Evolutionary conservation across 768 basidiomycete genomes (phyloP).

Genomic region (Panus rudis): DNA sequence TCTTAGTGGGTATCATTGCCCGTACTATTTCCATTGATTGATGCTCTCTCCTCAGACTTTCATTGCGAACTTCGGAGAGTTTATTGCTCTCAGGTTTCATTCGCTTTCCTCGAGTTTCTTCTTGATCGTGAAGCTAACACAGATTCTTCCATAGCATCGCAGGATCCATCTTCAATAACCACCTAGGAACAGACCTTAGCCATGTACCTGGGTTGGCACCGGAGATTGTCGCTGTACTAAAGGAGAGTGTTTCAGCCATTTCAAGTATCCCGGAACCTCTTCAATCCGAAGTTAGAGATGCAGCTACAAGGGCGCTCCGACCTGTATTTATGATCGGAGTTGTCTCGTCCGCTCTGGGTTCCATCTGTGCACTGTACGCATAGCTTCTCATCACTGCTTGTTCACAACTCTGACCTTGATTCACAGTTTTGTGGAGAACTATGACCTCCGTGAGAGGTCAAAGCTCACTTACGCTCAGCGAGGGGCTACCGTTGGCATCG

Average conservation of each 20-base stretch:
- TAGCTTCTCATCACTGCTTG: too few species aligned
- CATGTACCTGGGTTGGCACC: neutral
- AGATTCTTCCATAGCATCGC: neutral
- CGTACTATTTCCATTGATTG: neutral
- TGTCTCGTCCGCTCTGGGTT: neutral
- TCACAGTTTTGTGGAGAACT: too few species aligned
- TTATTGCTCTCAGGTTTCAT: neutral
- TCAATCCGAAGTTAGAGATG: neutral
- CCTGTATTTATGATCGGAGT: neutral
- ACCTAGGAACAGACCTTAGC: neutral
- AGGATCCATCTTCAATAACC: conserved; percentile 1
- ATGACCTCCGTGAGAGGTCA: too few species aligned
- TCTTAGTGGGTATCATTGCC: neutral
- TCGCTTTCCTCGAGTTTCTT: neutral
- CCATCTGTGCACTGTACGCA: neutral
- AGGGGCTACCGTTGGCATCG: too few species aligned
- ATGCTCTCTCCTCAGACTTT: neutral
- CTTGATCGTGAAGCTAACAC: too few species aligned
- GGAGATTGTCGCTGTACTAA: neutral
- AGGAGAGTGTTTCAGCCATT: conserved; percentile 1
- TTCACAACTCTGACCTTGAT: too few species aligned
- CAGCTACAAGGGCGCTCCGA: neutral
- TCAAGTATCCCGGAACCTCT: neutral
- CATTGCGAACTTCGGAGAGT: neutral
- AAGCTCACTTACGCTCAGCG: too few species aligned